Base-by-base conservation (phyloP, 805 yeast genomes). In the Monosporozyma unispora region DNA sequence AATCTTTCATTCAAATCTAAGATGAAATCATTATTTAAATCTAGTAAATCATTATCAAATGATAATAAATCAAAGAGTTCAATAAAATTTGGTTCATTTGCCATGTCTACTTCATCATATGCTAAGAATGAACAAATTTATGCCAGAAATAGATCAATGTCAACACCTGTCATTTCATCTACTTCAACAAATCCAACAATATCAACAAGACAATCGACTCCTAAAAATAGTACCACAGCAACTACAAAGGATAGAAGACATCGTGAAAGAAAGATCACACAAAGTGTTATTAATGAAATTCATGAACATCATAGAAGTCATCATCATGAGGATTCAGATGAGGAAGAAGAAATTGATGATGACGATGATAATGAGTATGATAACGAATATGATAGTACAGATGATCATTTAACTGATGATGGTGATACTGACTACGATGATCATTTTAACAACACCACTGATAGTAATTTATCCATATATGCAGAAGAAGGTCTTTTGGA, bases 261-360 rank as follows among this genome's bases (percentile, higher is more conserved):
- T 14, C 5, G 11, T 10, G 28, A 44, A 44, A 31, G 18, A 33
- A 44, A 14, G 28, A 44, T 44, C 9, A 44, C 38, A 29, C 21
- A 33, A 18, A 43, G 35, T 19, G 37, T 44, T 21, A 29, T 81
- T 59, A 95, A 55, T 46, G 50, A 55, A 16, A 52, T 59, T n/a
- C 50, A 54, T 18, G 63, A 55, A 40, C 62, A 52, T 46, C 61
- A 50, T 16, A 64, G 23, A 57, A 55, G 50, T 8, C 35, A 5
- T 11, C 16, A 19, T 18, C 38, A 35, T 31, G 37, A 19, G 12
- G 33, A 38, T 25, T 45, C 40, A 22, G 49, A 49, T 18, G 46
- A 44, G 9, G 44, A 37, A 5, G 47, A 50, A 3, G 50, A 50
- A 1, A 46, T 27, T 11, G 29, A 12, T 3, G 45, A 35, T 10